A percentile compares a stretch with the other conserved stretches of the same genome.
phyloP scores from a whole-genome alignment of 1,284 basidiomycete species.

The Irpex sp. region DNA sequence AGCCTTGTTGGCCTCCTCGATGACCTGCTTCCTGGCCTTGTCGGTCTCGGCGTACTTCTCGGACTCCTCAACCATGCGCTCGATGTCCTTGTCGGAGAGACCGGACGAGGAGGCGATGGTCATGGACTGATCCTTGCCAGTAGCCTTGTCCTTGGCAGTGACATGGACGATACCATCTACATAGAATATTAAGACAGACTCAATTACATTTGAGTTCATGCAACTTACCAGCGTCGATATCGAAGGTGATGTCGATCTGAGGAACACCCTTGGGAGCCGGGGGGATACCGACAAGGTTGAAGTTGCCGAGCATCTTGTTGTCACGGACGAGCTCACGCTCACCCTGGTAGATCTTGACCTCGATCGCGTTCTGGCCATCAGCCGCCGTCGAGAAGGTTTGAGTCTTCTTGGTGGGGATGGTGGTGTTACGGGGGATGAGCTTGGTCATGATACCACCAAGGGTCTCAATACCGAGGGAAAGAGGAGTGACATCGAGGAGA shows the following conservation, averaged over 20 bases:
- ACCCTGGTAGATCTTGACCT: conserved; percentile 98
- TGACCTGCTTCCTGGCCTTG: conserved; percentile 84
- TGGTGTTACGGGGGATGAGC: conserved; percentile 94
- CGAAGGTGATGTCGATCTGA: conserved; percentile 98
- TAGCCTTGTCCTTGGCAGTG: conserved; percentile 96
- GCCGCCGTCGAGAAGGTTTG: conserved; percentile 98
- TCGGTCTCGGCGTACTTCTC: conserved; percentile 92
- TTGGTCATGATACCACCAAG: conserved; percentile 99
- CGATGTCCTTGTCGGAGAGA: conserved; percentile 94
- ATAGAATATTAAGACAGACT: background rate
- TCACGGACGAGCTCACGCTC: conserved; percentile 97
- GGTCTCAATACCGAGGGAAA: conserved; percentile 94
- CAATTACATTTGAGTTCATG: conserved; percentile 6
- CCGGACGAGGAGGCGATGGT: conserved; percentile 97
- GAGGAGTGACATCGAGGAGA: conserved; percentile 92
- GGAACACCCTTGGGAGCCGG: conserved; percentile 98
- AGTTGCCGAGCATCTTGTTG: conserved; percentile 99
- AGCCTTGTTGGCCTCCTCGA: conserved; percentile 97
- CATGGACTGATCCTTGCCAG: conserved; percentile 96
- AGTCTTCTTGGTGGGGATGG: conserved; percentile 99
- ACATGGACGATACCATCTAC: conserved; percentile 95
- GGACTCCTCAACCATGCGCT: conserved; percentile 94
- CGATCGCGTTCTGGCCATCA: conserved; percentile 93
- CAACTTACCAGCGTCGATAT: conserved; percentile 87
- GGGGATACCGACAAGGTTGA: conserved; percentile 97